Percentiles rank a stretch among this genome's conserved stretches.
phyloP scores from a whole-genome alignment of 164 flowering plant genomes.

The Piper betle region DNA sequence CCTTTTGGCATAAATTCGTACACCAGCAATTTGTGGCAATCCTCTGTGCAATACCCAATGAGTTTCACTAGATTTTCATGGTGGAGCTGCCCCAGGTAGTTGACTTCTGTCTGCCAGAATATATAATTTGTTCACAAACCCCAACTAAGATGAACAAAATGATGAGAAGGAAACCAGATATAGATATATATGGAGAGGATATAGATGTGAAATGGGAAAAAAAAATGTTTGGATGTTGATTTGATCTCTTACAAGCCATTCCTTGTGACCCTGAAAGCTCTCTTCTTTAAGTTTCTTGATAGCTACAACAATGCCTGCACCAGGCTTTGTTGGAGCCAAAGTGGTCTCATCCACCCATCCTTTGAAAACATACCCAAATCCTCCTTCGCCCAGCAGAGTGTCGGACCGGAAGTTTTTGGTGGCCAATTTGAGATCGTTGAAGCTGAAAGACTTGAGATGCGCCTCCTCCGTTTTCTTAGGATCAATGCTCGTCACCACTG shows the following conservation, averaged over 20 bases:
- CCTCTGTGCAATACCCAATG: conserved; percentile 14
- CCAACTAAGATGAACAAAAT: not conserved
- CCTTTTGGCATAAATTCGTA: conserved; percentile 83
- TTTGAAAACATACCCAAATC: conserved; percentile 79
- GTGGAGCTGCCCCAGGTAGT: conserved; percentile 12
- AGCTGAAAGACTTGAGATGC: conserved; percentile 42
- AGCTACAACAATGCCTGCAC: conserved; percentile 53
- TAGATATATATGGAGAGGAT: conserved; percentile 11
- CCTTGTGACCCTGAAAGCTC: conserved; percentile 86
- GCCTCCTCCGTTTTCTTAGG: not conserved
- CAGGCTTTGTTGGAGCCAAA: conserved; percentile 18
- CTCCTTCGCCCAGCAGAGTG: conserved; percentile 76
- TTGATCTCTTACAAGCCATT: conserved; percentile 65
- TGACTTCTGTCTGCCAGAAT: conserved; percentile 22
- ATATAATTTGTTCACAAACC: not conserved
- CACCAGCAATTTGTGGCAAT: conserved; percentile 55
- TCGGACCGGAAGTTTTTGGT: conserved; percentile 61
- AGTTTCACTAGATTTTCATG: conserved; percentile 13
- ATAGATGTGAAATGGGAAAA: conserved; percentile 21
- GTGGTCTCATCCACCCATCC: conserved; percentile 54
- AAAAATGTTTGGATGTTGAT: conserved; percentile 55
- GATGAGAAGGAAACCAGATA: not conserved
- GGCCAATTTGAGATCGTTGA: conserved; percentile 61
- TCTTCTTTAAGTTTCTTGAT: conserved; percentile 60
- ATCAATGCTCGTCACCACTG: too few relatives aligned